These are phyloP conservation scores for Hysterium pulicare DNA, from an alignment of 2,329 filamentous ascomycete genomes.

Conservation along the genomic window DNA sequence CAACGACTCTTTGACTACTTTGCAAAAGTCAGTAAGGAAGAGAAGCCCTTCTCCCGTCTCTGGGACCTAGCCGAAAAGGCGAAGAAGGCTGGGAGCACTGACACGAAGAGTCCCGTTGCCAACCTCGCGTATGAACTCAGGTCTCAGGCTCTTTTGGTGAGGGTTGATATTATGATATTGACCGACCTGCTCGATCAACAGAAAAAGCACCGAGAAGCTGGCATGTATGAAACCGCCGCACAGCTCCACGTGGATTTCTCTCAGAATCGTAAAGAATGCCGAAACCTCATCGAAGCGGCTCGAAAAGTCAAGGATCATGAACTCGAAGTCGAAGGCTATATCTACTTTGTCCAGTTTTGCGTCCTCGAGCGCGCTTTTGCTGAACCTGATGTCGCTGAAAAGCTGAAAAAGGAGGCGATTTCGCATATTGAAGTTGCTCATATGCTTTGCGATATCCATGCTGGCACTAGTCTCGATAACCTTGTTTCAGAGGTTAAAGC, in stretches of 20 bases:
- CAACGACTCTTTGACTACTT: constrained; percentile 19
- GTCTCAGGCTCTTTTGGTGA: constrained; percentile 45
- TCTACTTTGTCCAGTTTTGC: constrained; percentile 51
- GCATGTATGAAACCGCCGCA: too few relatives aligned
- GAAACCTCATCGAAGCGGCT: constrained; percentile 41
- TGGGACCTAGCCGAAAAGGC: constrained; percentile 45
- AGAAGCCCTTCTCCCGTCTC: constrained; percentile 51
- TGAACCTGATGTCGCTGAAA: constrained; percentile 5
- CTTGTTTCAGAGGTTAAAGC: constrained; percentile 48
- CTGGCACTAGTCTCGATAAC: constrained; percentile 22
- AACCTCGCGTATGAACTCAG: constrained; percentile 18
- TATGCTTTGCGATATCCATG: constrained; percentile 18
- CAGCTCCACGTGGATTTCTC: constrained; percentile 27
- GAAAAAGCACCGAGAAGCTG: constrained; percentile 11
- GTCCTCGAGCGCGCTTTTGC: constrained; percentile 40
- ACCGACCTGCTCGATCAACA: constrained; percentile 39
- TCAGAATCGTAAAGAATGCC: constrained; percentile 39
- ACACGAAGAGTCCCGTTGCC: not conserved
- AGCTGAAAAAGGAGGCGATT: constrained; percentile 13
- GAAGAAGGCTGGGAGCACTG: too few relatives aligned
- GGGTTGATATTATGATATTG: constrained; percentile 49
- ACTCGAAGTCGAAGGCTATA: constrained; percentile 50
- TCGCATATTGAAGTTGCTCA: constrained; percentile 23
- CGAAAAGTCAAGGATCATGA: constrained; percentile 32
- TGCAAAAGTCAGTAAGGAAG: constrained; percentile 39